These are phyloP conservation scores for Rehmannia glutinosa DNA, from an alignment of 257 asterid genomes.

Conservation along the genomic window DNA sequence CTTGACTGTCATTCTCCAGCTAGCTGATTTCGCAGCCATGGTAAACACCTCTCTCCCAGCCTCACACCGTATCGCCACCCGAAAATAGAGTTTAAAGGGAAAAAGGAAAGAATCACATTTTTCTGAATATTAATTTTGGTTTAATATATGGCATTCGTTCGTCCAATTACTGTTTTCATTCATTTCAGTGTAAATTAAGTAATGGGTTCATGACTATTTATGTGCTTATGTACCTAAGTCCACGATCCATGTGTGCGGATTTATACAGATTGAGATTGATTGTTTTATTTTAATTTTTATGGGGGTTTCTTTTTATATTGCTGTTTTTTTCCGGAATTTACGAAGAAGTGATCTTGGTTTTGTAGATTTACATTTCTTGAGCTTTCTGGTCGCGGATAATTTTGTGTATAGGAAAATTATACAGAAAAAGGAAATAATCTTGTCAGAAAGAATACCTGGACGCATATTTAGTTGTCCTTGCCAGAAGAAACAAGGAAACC, in stretches of 20 bases:
- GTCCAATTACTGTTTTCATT: background rate
- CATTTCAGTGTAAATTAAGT: background rate
- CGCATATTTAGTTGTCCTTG: background rate
- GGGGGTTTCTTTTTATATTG: background rate
- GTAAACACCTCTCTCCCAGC: slow-evolving; percentile 5
- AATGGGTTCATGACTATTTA: background rate
- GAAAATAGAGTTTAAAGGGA: background rate
- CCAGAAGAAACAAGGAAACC: background rate
- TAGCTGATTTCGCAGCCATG: slow-evolving; percentile 23
- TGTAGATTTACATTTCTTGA: background rate
- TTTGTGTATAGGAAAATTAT: too few species aligned
- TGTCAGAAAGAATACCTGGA: background rate
- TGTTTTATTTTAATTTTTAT: too few species aligned
- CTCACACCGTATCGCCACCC: background rate
- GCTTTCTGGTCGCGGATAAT: background rate
- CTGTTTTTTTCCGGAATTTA: background rate
- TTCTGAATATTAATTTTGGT: background rate
- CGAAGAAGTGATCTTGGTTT: too few species aligned
- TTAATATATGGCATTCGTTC: background rate
- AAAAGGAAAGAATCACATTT: background rate
- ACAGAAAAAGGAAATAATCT: too few species aligned
- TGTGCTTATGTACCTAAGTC: background rate
- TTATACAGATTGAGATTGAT: too few species aligned
- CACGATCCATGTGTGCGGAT: slow-evolving; percentile 10
- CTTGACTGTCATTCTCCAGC: slow-evolving; percentile 21